phyloP scores from a whole-genome alignment of 2,329 filamentous ascomycete species.

The Purpureocillium lavendulum region DNA sequence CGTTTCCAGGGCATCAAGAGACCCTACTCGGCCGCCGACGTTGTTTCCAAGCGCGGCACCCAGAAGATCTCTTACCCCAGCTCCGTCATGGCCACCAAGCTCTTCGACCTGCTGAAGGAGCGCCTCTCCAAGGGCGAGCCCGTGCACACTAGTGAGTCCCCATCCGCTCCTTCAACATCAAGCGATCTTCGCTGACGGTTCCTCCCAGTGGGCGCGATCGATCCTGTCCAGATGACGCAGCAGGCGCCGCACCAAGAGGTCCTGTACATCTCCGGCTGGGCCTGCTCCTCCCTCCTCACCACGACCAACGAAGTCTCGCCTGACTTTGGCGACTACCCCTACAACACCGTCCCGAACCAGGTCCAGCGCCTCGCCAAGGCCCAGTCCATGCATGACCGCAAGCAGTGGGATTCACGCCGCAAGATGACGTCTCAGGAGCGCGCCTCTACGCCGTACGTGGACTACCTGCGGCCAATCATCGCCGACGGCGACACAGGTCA shows the following conservation, averaged over 20 bases:
- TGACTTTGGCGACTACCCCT: constrained; percentile 97
- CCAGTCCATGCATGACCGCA: constrained; percentile 92
- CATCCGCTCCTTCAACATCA: background rate
- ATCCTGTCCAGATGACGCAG: constrained; percentile 99
- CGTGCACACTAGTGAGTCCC: constrained; percentile 74
- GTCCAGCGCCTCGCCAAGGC: constrained; percentile 95
- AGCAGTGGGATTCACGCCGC: constrained; percentile 80
- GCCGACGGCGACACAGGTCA: constrained; percentile 96
- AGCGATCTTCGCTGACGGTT: constrained; percentile 7
- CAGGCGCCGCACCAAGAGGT: constrained; percentile 94
- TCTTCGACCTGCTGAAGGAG: constrained; percentile 82
- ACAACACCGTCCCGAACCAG: constrained; percentile 97
- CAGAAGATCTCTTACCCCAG: constrained; percentile 84
- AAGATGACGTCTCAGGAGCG: constrained; percentile 70
- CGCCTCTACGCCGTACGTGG: constrained; percentile 69
- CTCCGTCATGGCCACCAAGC: constrained; percentile 88
- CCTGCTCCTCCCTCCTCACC: constrained; percentile 87
- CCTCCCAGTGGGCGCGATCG: constrained; percentile 92
- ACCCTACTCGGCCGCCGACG: constrained; percentile 82
- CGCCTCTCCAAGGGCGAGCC: constrained; percentile 71
- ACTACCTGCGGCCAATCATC: constrained; percentile 90
- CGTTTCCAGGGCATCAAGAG: constrained; percentile 85
- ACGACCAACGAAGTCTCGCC: constrained; percentile 95
- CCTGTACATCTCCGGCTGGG: constrained; percentile 94
- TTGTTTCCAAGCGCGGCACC: constrained; percentile 87